Percentiles rank a stretch among this genome's conserved stretches.
Conservation (phyloP, 73 alveolate genomes). For the Urostyla sp. region DNA sequence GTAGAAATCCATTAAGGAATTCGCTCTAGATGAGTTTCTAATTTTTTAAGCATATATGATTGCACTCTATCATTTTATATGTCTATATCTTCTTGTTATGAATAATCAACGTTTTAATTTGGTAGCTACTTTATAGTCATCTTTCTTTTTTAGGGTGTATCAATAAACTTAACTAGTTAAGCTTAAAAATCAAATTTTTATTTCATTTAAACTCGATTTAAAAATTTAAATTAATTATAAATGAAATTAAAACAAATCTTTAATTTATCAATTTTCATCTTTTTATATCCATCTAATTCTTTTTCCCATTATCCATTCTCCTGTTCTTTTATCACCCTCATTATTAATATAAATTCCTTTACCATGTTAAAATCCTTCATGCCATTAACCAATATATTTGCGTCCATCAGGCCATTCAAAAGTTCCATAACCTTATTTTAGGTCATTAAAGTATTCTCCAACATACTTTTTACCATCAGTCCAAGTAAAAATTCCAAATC, state of each 20-base stretch:
- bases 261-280: not conserved
- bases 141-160: too few relatives aligned
- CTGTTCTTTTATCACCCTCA: conserved; percentile 53
- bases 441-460: conserved; percentile 52
- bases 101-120: too few relatives aligned
- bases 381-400: conserved; percentile 66
- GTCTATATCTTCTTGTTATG: too few relatives aligned
- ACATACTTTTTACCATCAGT: conserved; percentile 71
- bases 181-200: not conserved
- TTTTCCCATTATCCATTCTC: conserved; percentile 73
- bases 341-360: conserved; percentile 64
- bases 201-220: not conserved
- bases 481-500: conserved; percentile 75
- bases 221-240: not conserved
- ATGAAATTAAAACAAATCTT: not conserved
- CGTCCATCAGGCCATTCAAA: conserved; percentile 78
- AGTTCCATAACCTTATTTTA: conserved; percentile 66
- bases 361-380: conserved; percentile 69
- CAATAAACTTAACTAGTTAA: not conserved
- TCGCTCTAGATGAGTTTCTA: too few relatives aligned
- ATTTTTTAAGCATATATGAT: too few relatives aligned
- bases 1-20: conserved; percentile 27
- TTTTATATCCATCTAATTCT: not conserved
- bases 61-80: too few relatives aligned
- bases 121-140: too few relatives aligned